phyloP scores from a whole-genome alignment of 805 yeast species.

The Pichia nakasei region DNA sequence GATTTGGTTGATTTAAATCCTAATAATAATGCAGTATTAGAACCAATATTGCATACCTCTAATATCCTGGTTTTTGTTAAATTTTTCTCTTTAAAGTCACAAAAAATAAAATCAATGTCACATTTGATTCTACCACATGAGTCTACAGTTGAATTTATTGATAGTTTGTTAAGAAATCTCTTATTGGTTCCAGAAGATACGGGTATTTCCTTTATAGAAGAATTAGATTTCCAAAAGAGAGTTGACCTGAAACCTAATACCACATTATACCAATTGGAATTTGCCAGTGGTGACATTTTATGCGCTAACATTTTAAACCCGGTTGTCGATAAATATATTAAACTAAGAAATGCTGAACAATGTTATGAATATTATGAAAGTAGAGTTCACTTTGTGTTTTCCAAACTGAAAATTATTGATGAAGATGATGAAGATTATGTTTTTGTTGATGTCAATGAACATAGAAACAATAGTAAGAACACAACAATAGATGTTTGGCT shows the following conservation, averaged over 20 bases:
- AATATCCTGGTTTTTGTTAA: slow-evolving; percentile 45
- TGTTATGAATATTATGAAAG: slow-evolving; percentile 49
- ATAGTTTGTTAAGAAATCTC: slow-evolving; percentile 32
- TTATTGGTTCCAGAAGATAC: slow-evolving; percentile 31
- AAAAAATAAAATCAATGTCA: slow-evolving; percentile 55
- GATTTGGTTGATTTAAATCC: slow-evolving; percentile 1
- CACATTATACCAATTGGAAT: slow-evolving; percentile 48
- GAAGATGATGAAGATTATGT: slow-evolving; percentile 45
- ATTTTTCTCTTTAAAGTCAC: slow-evolving; percentile 49
- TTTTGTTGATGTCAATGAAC: slow-evolving; percentile 26
- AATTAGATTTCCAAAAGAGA: slow-evolving; percentile 45
- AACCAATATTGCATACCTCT: slow-evolving; percentile 17
- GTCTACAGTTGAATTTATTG: slow-evolving; percentile 33
- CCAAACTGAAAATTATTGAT: slow-evolving; percentile 32
- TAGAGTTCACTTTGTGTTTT: slow-evolving; percentile 50
- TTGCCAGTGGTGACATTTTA: slow-evolving; percentile 63
- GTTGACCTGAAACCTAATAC: slow-evolving; percentile 32
- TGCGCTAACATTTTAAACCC: slow-evolving; percentile 21
- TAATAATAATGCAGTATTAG: slow-evolving; percentile 13
- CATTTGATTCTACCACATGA: slow-evolving; percentile 46
- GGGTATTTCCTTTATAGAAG: slow-evolving; percentile 43
- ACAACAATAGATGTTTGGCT: slow-evolving; percentile 59
- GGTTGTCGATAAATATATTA: slow-evolving; percentile 1
- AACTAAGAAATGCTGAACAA: slow-evolving; percentile 31
- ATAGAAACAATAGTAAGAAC: slow-evolving; percentile 6